Conservation (phyloP, 495 filamentous ascomycete genomes). For the Aspergillus leporis region DNA sequence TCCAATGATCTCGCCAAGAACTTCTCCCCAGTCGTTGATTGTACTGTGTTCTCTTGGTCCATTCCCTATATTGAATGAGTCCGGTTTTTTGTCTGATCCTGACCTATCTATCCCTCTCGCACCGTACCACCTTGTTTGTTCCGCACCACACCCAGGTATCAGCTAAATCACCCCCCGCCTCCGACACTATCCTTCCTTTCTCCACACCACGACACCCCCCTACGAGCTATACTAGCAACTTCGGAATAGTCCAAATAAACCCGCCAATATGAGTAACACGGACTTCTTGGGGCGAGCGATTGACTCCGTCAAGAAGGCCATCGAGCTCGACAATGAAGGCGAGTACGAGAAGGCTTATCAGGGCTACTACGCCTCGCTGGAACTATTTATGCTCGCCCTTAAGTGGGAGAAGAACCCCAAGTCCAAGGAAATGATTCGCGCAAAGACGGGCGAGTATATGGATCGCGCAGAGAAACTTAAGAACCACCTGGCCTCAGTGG, state of each 20-base stretch:
- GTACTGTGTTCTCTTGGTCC: neutral
- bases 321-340: slow-evolving; percentile 91
- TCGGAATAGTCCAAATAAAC: neutral
- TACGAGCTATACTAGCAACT: neutral
- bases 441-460: slow-evolving; percentile 95
- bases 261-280: slow-evolving; percentile 81
- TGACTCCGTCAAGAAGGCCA: slow-evolving; percentile 92
- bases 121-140: neutral
- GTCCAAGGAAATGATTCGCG: slow-evolving; percentile 93
- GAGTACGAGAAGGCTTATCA: slow-evolving; percentile 97
- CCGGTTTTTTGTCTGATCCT: neutral
- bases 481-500: slow-evolving; percentile 74
- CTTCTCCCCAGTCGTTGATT: neutral
- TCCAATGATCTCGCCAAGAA: slow-evolving; percentile 10
- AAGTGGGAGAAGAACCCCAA: slow-evolving; percentile 99
- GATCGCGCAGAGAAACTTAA: slow-evolving; percentile 97
- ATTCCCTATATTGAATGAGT: neutral
- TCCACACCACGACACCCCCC: neutral
- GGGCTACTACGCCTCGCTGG: slow-evolving; percentile 87
- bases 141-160: neutral
- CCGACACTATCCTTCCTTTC: neutral
- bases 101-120: neutral
- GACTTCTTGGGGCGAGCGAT: slow-evolving; percentile 96
- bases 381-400: slow-evolving; percentile 92
- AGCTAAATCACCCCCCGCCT: slow-evolving; percentile 4